A percentile compares a stretch with the other conserved stretches of the same genome.
Evolutionary conservation across 306 rosid genomes (phyloP).

Genomic region (Cicer cuneatum): DNA sequence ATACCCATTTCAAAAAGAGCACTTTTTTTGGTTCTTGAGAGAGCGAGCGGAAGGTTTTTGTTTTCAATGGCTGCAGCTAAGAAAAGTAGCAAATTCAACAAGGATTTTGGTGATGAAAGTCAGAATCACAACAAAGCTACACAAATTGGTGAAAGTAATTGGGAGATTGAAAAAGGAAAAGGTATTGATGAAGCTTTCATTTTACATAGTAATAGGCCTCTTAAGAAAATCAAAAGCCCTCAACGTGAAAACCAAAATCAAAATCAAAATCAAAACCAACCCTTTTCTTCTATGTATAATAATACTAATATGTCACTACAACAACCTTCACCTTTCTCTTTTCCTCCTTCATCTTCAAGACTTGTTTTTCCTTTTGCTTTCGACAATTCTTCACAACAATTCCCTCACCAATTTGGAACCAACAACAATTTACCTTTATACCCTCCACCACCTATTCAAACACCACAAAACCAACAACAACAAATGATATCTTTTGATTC

Average conservation of each 20-base stretch:
- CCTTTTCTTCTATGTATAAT: neutral
- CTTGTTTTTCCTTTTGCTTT: slow-evolving; percentile 74
- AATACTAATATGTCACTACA: too few species aligned
- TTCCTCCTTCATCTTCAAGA: slow-evolving; percentile 56
- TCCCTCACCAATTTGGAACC: slow-evolving; percentile 51
- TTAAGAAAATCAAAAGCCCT: slow-evolving; percentile 81
- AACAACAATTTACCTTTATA: slow-evolving; percentile 42
- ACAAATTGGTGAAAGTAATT: slow-evolving; percentile 45
- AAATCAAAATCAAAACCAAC: neutral
- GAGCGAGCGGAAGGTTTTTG: slow-evolving; percentile 49
- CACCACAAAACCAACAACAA: slow-evolving; percentile 49
- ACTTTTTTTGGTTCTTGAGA: slow-evolving; percentile 43
- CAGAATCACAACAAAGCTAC: neutral
- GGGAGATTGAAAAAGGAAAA: slow-evolving; percentile 56
- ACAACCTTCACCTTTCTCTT: slow-evolving; percentile 8
- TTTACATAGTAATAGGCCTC: slow-evolving; percentile 58
- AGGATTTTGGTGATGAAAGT: slow-evolving; percentile 49
- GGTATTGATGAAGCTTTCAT: slow-evolving; percentile 60
- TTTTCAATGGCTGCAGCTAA: slow-evolving; percentile 53
- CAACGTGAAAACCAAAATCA: slow-evolving; percentile 44
- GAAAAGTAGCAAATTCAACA: slow-evolving; percentile 61
- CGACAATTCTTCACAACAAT: slow-evolving; percentile 58
- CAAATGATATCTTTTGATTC: slow-evolving; percentile 62
- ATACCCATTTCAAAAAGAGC: neutral
- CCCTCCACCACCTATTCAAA: slow-evolving; percentile 43